Evolutionary conservation across 2,329 filamentous ascomycete species (phyloP).

Genomic region (Ophiostoma ips): DNA sequence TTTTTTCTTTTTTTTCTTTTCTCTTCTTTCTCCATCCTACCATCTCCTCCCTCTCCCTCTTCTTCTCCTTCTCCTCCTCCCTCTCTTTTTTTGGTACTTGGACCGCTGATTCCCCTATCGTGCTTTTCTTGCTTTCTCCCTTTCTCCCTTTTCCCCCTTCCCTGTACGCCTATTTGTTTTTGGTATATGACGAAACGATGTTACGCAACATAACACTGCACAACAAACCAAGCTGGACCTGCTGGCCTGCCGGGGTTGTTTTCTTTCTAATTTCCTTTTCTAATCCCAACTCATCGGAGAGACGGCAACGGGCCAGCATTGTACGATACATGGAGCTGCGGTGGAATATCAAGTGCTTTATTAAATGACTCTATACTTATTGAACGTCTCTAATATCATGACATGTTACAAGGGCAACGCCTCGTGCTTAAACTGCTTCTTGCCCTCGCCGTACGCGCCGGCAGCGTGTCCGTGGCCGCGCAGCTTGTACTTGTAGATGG

Average conservation of each 20-base stretch:
- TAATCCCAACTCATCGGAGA: neutral
- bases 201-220: conserved; percentile 3
- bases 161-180: conserved; percentile 1
- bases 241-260: neutral
- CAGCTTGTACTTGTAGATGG: conserved; percentile 95
- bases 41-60: neutral
- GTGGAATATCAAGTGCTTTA: neutral
- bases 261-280: neutral
- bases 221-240: neutral
- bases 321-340: neutral
- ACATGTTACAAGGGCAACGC: conserved; percentile 27
- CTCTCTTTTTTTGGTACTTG: neutral
- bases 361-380: too few relatives aligned
- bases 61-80: neutral
- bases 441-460: conserved; percentile 54
- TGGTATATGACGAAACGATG: conserved; percentile 11
- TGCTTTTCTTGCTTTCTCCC: neutral
- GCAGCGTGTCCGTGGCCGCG: conserved; percentile 73
- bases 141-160: neutral
- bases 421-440: conserved; percentile 47
- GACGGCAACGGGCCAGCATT: neutral
- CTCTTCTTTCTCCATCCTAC: neutral
- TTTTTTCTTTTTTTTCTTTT: neutral
- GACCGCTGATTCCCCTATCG: neutral
- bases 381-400: neutral